phyloP scores from a whole-genome alignment of 139 green algal genomes.

The Coelastrella sp. region DNA sequence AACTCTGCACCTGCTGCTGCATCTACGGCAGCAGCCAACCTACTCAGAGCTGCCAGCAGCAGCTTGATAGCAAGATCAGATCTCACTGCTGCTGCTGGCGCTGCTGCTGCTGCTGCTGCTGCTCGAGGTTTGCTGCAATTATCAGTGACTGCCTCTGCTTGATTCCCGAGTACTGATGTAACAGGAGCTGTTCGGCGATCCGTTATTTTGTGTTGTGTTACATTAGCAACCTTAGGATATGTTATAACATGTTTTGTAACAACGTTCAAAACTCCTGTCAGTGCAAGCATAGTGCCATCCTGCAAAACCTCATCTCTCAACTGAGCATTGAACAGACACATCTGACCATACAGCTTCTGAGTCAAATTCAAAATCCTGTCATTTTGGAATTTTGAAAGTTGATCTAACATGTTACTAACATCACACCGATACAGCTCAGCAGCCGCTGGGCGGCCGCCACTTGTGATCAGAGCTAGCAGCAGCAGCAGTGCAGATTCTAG shows the following conservation, averaged over 20 bases:
- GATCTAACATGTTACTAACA: slow-evolving; percentile 4
- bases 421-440: slow-evolving; percentile 14
- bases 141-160: neutral
- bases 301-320: slow-evolving; percentile 15
- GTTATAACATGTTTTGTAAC: neutral
- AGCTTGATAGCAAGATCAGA: neutral
- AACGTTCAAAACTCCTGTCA: neutral
- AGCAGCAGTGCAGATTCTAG: slow-evolving; percentile 22
- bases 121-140: neutral
- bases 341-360: neutral
- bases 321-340: slow-evolving; percentile 22
- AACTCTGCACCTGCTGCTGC: neutral
- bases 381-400: neutral
- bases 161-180: neutral
- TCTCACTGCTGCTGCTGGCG: slow-evolving; percentile 1
- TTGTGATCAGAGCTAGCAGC: neutral
- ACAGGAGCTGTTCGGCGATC: neutral
- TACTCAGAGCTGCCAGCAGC: slow-evolving; percentile 18
- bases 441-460: neutral
- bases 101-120: neutral
- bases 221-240: neutral
- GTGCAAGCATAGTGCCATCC: slow-evolving; percentile 13
- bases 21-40: neutral
- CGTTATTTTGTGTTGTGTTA: neutral
- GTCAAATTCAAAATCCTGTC: neutral